phyloP scores from a whole-genome alignment of 176 grass and related monocot genomes.

The Ensete glaucum region DNA sequence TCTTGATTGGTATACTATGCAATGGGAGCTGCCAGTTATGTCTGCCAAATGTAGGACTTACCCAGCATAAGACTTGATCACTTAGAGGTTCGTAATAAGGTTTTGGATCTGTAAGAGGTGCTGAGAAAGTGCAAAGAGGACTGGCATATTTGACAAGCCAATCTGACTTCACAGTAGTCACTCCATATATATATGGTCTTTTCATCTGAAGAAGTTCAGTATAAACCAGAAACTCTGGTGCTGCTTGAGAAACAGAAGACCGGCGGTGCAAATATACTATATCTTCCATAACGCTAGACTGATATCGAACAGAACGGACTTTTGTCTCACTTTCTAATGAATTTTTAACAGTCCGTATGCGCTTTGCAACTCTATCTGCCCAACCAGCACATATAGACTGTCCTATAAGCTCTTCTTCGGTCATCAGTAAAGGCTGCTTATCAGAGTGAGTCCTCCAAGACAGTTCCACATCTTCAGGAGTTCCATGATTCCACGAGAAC shows the following conservation, averaged over 20 bases:
- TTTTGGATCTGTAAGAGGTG: constrained; percentile 64
- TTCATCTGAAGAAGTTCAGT: constrained; percentile 87
- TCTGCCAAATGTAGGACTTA: constrained; percentile 57
- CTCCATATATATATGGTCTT: constrained; percentile 83
- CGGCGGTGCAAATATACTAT: constrained; percentile 61
- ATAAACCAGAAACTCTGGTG: constrained; percentile 86
- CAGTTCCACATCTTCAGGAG: constrained; percentile 51
- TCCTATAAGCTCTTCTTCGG: constrained; percentile 70
- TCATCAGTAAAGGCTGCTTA: constrained; percentile 47
- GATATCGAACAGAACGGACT: constrained; percentile 48
- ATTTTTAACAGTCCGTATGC: constrained; percentile 27
- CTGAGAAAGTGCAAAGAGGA: constrained; percentile 85
- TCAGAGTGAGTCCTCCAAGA: constrained; percentile 49
- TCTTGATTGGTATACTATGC: constrained; percentile 57
- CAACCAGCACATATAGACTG: constrained; percentile 88
- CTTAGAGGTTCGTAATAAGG: constrained; percentile 63
- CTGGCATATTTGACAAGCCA: constrained; percentile 92
- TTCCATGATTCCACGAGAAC: constrained; percentile 69
- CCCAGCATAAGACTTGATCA: constrained; percentile 69
- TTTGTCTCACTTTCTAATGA: constrained; percentile 50
- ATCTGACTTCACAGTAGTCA: constrained; percentile 63
- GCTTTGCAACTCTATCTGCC: constrained; percentile 88
- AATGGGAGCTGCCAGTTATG: constrained; percentile 82
- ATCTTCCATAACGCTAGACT: constrained; percentile 59
- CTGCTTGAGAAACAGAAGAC: constrained; percentile 65